Evolutionary conservation across 352 stramenopile species (phyloP).

Genomic region (Phytopythium oedochilum): DNA sequence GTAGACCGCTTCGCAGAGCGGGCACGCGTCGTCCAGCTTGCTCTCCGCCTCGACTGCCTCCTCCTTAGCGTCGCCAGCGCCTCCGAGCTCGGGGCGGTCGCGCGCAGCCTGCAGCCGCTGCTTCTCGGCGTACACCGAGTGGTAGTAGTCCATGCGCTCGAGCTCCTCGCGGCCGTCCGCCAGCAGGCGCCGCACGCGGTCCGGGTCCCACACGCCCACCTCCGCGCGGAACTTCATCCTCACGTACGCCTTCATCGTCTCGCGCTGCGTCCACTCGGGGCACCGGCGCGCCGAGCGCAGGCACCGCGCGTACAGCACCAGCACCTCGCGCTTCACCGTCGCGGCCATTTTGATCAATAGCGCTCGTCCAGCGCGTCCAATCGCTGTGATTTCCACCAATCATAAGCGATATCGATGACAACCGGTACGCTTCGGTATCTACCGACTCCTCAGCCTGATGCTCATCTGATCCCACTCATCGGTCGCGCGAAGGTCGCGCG

Average conservation of each 20-base stretch:
- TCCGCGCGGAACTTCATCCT: conserved; percentile 75
- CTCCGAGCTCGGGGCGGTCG: neutral
- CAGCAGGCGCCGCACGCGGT: conserved; percentile 49
- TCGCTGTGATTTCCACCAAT: conserved; percentile 19
- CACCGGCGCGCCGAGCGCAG: conserved; percentile 70
- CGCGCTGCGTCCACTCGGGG: conserved; percentile 72
- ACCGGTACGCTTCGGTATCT: no score
- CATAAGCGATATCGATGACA: no score
- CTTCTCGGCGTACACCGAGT: conserved; percentile 74
- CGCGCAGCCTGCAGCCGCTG: conserved; percentile 21
- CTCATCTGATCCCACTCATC: no score
- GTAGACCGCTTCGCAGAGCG: conserved; percentile 37
- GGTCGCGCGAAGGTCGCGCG: no score
- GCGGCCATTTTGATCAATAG: neutral
- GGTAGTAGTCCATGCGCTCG: conserved; percentile 85
- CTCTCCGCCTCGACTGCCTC: neutral
- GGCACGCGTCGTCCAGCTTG: conserved; percentile 18
- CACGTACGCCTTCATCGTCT: conserved; percentile 84
- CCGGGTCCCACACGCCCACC: conserved; percentile 36
- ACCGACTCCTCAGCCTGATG: no score
- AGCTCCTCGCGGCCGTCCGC: conserved; percentile 70
- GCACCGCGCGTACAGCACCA: conserved; percentile 67
- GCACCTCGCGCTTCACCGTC: conserved; percentile 28
- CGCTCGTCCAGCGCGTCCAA: neutral
- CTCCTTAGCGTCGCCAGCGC: neutral